Percentiles rank a stretch among this genome's conserved stretches.
phyloP scores from a whole-genome alignment of 2,329 filamentous ascomycete species.

The Botrytis galanthina region DNA sequence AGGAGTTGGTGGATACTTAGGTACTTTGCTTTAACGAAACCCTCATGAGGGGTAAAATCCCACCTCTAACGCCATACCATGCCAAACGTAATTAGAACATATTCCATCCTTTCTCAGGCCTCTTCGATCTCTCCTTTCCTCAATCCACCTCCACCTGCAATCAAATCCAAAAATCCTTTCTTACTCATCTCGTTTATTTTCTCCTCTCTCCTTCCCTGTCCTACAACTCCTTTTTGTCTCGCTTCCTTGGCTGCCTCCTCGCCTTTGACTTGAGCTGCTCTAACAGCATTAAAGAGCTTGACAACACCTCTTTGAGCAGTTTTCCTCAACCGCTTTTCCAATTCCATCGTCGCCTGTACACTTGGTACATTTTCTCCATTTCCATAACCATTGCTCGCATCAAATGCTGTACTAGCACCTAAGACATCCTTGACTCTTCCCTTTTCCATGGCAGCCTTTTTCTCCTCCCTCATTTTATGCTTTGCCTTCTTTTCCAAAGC shows the following conservation, averaged over 20 bases:
- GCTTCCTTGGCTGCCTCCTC: constrained; percentile 70
- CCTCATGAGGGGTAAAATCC: constrained; percentile 24
- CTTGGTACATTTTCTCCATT: constrained; percentile 44
- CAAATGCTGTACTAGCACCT: constrained; percentile 53
- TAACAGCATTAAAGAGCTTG: constrained; percentile 92
- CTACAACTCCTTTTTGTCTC: constrained; percentile 71
- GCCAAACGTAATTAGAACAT: constrained; percentile 16
- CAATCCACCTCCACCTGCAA: constrained; percentile 61
- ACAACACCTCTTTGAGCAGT: constrained; percentile 91
- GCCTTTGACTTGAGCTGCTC: constrained; percentile 87
- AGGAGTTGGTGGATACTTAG: constrained; percentile 24
- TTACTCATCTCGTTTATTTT: constrained; percentile 95
- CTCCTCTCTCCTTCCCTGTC: constrained; percentile 76
- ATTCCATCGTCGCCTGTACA: constrained; percentile 58
- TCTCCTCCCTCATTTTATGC: constrained; percentile 76
- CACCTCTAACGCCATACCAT: constrained; percentile 31
- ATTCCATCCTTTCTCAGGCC: constrained; percentile 25
- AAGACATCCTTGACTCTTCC: constrained; percentile 87
- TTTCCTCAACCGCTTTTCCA: constrained; percentile 79
- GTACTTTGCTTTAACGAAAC: constrained; percentile 15
- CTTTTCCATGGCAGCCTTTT: constrained; percentile 75
- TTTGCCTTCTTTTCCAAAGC: constrained; percentile 80
- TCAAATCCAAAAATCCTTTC: constrained; percentile 92
- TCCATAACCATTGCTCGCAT: constrained; percentile 46
- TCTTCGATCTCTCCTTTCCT: constrained; percentile 55